These are phyloP conservation scores for Penicillium janthinellum DNA, from an alignment of 2,329 filamentous ascomycete genomes.

Conservation along the genomic window DNA sequence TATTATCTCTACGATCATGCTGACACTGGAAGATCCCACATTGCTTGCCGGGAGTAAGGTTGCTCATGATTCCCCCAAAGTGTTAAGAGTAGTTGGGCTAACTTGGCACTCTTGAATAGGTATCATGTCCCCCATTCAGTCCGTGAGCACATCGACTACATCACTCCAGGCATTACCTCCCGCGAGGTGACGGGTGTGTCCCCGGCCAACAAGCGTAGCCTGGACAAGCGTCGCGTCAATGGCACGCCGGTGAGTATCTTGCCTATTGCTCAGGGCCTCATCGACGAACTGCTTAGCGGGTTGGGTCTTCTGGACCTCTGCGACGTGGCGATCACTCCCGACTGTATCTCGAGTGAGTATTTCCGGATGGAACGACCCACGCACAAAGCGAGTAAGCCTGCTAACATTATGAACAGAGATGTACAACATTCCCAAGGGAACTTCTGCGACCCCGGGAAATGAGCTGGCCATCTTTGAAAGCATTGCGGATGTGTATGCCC, in stretches of 20 bases:
- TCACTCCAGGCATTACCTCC: slow-evolving; percentile 38
- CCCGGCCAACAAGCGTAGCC: slow-evolving; percentile 1
- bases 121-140: slow-evolving; percentile 35
- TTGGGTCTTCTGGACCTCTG: slow-evolving; percentile 26
- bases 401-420: slow-evolving; percentile 31
- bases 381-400: not conserved
- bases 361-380: not conserved
- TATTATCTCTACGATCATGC: slow-evolving; percentile 44
- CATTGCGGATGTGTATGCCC: slow-evolving; percentile 49
- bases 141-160: slow-evolving; percentile 35
- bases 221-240: slow-evolving; percentile 29
- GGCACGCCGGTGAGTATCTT: slow-evolving; percentile 29
- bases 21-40: slow-evolving; percentile 33
- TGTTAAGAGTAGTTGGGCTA: slow-evolving; percentile 1
- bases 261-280: slow-evolving; percentile 23
- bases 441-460: slow-evolving; percentile 45
- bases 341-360: slow-evolving; percentile 41
- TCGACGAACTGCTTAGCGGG: slow-evolving; percentile 23
- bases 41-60: slow-evolving; percentile 46
- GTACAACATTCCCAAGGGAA: slow-evolving; percentile 48
- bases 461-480: slow-evolving; percentile 51
- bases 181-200: slow-evolving; percentile 31
- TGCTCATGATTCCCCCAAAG: slow-evolving; percentile 1
- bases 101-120: slow-evolving; percentile 11
- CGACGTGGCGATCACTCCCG: slow-evolving; percentile 41